A percentile compares a stretch with the other conserved stretches of the same genome.
Evolutionary conservation across 352 stramenopile genomes (phyloP).

Genomic region (Phytophthora tubulina): DNA sequence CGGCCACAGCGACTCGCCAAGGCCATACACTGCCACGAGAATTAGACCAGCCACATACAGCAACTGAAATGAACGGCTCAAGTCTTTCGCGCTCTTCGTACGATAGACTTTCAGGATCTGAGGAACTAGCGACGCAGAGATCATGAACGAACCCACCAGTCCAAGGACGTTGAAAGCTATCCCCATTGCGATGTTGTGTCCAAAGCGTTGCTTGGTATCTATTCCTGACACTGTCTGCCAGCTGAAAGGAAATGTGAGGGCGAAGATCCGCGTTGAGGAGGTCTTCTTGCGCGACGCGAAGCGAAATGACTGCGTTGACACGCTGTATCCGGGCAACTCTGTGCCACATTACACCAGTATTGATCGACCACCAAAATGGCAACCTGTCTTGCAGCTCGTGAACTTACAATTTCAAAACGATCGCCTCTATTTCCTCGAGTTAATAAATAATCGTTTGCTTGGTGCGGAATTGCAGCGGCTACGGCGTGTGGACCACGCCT

Average conservation of each 20-base stretch:
- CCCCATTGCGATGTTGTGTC: background rate
- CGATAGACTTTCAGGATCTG: background rate
- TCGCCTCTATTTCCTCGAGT: constrained; percentile 28
- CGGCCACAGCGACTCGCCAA: background rate
- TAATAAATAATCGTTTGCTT: constrained; percentile 38
- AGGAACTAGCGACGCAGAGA: background rate
- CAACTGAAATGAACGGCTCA: background rate
- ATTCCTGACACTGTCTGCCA: background rate
- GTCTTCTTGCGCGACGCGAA: too few relatives aligned
- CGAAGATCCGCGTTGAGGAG: too few relatives aligned
- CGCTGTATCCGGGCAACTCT: too few relatives aligned
- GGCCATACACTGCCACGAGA: background rate
- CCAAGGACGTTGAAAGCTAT: background rate
- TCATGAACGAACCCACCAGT: background rate
- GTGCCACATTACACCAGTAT: too few relatives aligned
- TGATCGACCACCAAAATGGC: background rate
- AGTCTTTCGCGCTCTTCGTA: background rate
- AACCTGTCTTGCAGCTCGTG: background rate
- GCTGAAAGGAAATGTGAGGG: background rate
- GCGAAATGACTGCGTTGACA: too few relatives aligned
- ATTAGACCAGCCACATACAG: background rate
- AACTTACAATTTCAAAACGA: constrained; percentile 2
- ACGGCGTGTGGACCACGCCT: constrained; percentile 24
- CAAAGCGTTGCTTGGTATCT: background rate
- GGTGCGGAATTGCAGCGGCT: background rate